Conservation (phyloP, 352 stramenopile species). For the Globisporangium echinulatum region DNA sequence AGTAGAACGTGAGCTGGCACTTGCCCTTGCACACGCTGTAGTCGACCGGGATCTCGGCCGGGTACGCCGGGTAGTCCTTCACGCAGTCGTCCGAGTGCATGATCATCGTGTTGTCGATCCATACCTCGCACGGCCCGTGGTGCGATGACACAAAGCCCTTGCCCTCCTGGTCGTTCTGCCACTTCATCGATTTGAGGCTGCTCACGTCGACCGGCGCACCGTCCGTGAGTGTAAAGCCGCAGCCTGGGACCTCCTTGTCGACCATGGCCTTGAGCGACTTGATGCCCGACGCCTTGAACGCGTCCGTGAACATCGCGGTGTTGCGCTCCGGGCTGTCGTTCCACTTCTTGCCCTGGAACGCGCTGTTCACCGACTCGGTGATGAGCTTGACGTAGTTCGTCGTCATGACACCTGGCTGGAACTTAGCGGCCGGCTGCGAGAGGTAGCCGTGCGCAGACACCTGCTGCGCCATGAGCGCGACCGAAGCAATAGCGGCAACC, state of each 20-base stretch:
- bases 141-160: constrained; percentile 39
- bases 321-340: constrained; percentile 43
- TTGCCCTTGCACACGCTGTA: constrained; percentile 40
- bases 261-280: constrained; percentile 30
- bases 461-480: no score
- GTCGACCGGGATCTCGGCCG: constrained; percentile 44
- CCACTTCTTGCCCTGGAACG: constrained; percentile 44
- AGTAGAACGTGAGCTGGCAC: constrained; percentile 56
- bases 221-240: constrained; percentile 19
- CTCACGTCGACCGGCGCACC: constrained; percentile 24
- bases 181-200: constrained; percentile 27
- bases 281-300: constrained; percentile 33
- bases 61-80: constrained; percentile 27
- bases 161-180: constrained; percentile 38
- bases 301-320: constrained; percentile 28
- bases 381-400: constrained; percentile 32
- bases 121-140: constrained; percentile 40
- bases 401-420: constrained; percentile 16
- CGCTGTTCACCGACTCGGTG: constrained; percentile 2
- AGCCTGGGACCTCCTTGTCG: constrained; percentile 22
- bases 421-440: constrained; percentile 31
- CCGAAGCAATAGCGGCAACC: no score
- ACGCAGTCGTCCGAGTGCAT: constrained; percentile 35
- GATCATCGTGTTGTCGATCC: constrained; percentile 33
- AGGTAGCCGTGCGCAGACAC: constrained; percentile 43